A percentile compares a stretch with the other conserved stretches of the same genome.
Evolutionary conservation across 2,329 filamentous ascomycete species (phyloP).

Genomic region (Cladophialophora immunda): DNA sequence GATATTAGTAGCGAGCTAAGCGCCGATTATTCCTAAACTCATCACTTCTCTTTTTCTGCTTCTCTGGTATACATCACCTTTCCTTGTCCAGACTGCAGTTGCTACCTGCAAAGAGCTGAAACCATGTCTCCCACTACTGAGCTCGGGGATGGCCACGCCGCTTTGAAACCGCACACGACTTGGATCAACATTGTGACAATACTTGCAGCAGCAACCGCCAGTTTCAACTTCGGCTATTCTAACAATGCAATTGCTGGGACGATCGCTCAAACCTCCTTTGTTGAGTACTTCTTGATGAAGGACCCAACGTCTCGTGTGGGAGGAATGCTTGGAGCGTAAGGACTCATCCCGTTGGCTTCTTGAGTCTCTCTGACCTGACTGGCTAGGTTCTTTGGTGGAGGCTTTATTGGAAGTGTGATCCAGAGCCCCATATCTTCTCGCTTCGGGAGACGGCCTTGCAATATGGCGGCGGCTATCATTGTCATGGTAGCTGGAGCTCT

Average conservation of each 20-base stretch:
- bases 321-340: conserved; percentile 27
- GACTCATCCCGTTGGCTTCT: neutral
- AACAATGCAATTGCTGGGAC: conserved; percentile 30
- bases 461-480: conserved; percentile 48
- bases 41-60: neutral
- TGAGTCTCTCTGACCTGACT: neutral
- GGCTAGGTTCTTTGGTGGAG: conserved; percentile 25
- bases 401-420: conserved; percentile 15
- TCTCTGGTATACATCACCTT: neutral
- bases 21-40: neutral
- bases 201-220: conserved; percentile 20
- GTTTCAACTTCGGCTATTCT: conserved; percentile 30
- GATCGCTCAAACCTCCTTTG: conserved; percentile 53
- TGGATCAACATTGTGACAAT: conserved; percentile 23
- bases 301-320: conserved; percentile 18
- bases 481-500: conserved; percentile 48
- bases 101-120: neutral
- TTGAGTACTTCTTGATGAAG: conserved; percentile 41
- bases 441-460: conserved; percentile 48
- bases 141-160: neutral
- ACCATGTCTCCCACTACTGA: conserved; percentile 4
- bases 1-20: neutral
- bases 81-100: neutral
- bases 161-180: conserved; percentile 18
- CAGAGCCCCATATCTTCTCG: conserved; percentile 23